Conservation (phyloP, 139 green algal genomes). For the Chlorella sp. region DNA sequence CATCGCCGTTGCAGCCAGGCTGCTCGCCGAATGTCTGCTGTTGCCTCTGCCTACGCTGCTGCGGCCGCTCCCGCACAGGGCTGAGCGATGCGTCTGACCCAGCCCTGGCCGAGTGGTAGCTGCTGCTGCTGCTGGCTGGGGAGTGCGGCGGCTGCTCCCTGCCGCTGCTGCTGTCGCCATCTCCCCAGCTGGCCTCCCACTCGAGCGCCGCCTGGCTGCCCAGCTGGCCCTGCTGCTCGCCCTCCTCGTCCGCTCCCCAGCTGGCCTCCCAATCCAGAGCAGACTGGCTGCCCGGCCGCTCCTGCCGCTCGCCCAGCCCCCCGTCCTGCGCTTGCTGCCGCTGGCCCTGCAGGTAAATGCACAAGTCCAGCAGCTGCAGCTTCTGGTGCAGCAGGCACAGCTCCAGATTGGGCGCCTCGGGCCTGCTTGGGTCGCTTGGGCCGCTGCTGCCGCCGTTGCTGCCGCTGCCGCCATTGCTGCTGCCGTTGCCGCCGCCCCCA, state of each 20-base stretch:
- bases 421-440: background rate
- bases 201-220: background rate
- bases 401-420: constrained; percentile 40
- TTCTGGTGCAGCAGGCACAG: constrained; percentile 86
- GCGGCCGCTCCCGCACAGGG: background rate
- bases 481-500: background rate
- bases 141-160: background rate
- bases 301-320: background rate
- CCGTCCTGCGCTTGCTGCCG: too few relatives aligned
- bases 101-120: constrained; percentile 6
- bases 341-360: constrained; percentile 57
- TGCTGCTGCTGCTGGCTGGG: constrained; percentile 8
- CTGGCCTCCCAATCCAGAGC: constrained; percentile 12
- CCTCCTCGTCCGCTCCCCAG: background rate
- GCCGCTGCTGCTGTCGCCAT: background rate
- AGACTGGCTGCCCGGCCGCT: background rate
- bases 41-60: background rate
- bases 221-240: background rate
- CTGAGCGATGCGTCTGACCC: constrained; percentile 8
- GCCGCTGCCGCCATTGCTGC: background rate
- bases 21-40: background rate
- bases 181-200: background rate
- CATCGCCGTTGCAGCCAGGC: background rate
- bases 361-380: constrained; percentile 83
- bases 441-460: constrained; percentile 7